Base-by-base conservation (phyloP, 352 stramenopile species). In the Globisporangium paddicum region DNA sequence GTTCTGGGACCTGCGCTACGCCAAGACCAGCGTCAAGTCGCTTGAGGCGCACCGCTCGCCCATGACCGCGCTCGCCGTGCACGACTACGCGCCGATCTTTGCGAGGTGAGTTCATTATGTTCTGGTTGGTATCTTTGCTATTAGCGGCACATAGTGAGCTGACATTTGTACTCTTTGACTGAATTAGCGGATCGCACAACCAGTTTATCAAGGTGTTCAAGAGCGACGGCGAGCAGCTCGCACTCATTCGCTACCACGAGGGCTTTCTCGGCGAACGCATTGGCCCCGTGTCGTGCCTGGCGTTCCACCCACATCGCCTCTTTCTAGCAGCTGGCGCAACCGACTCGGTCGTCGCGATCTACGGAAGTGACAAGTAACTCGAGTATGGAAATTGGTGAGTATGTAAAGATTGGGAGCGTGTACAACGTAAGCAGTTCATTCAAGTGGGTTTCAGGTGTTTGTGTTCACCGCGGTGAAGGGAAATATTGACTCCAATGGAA, bases 181-280 rank as follows among this genome's bases (percentile, higher is more conserved):
- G 35, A 23, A 21, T 25, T 56, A 95, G 89, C 64, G 97, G 97
- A 5, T 99, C 95, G 37, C 95, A 99, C 68, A 98, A 98, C 60
- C 96, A 99, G 62, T 99, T 99, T 68, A 98, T 99, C 72, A 99
- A 99, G 72, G 87, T 99, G 47, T 93, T 98, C 48, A 90, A 90
- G 35, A 86, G 89, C 55, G 93, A 98, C 38, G 85, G 82, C 32
- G 86, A 94, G 59, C 79, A 92, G 53, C 66, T 95, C 48, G 83
- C 79, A 30, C 77, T 93, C 9, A 95, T 97, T 53, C 79, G 86
- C 25, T 98, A 99, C 71, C 96, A 99, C 72, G 95, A 99, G 75
- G 93, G 95, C 19, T 98, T 99, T 57, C 61, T 98, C 1, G 93
- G 93, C 23, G 93, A 99, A 71, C 87, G 96, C 58, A 98, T 99